A percentile compares a stretch with the other conserved stretches of the same genome.
These are phyloP conservation scores for Westerdykella aurantiaca DNA, from an alignment of 2,329 filamentous ascomycete species.

Conservation along the genomic window DNA sequence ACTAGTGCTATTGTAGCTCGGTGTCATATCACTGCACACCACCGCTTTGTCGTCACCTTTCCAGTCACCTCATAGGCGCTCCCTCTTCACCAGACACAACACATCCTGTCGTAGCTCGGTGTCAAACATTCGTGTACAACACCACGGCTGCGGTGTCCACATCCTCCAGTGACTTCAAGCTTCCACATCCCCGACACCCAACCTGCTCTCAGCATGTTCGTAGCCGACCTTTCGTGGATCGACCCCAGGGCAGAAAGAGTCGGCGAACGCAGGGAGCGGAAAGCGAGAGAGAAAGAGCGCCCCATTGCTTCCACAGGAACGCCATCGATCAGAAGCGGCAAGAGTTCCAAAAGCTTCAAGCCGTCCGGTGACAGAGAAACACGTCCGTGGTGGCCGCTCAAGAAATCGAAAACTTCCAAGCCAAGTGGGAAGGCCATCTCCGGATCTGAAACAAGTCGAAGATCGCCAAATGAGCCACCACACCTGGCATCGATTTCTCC, in stretches of 20 bases:
- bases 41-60: too few species aligned
- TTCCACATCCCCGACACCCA: too few species aligned
- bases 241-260: slow-evolving; percentile 32
- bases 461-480: background rate
- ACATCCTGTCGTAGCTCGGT: too few species aligned
- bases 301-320: slow-evolving; percentile 11
- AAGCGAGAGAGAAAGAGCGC: slow-evolving; percentile 18
- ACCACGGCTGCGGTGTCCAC: too few species aligned
- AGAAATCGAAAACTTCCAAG: slow-evolving; percentile 26
- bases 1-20: too few species aligned
- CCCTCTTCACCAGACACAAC: too few species aligned
- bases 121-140: too few species aligned
- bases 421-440: background rate
- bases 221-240: slow-evolving; percentile 36
- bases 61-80: too few species aligned
- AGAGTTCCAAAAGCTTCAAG: slow-evolving; percentile 17
- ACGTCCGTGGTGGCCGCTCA: slow-evolving; percentile 28
- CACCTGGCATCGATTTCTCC: slow-evolving; percentile 4
- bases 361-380: slow-evolving; percentile 20
- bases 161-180: too few species aligned
- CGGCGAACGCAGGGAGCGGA: slow-evolving; percentile 34
- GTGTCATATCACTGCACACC: too few species aligned
- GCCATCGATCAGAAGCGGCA: slow-evolving; percentile 15
- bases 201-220: slow-evolving; percentile 25
- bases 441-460: background rate